phyloP scores from a whole-genome alignment of 352 stramenopile genomes.

The Phytopythium chamaehyphon region DNA sequence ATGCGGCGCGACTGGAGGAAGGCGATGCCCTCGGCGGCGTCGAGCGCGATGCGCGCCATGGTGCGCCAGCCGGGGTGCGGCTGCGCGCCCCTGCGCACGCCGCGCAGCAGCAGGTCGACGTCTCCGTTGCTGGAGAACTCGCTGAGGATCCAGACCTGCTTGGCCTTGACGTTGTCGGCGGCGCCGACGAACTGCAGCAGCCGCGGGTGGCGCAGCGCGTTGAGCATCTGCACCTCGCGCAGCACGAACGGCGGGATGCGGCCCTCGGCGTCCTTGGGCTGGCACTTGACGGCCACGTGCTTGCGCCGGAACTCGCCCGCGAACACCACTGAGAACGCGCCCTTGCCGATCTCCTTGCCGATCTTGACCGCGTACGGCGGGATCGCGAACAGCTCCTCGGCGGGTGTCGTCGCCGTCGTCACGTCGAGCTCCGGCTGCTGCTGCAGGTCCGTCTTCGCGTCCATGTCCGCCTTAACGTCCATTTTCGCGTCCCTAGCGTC shows the following conservation, averaged over 20 bases:
- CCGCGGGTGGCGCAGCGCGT: slow-evolving; percentile 60
- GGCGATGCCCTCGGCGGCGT: slow-evolving; percentile 88
- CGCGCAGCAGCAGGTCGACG: slow-evolving; percentile 60
- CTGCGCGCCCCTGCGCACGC: slow-evolving; percentile 39
- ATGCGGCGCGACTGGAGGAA: slow-evolving; percentile 92
- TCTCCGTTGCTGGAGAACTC: slow-evolving; percentile 78
- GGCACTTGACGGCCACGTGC: slow-evolving; percentile 81
- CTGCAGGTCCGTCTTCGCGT: slow-evolving; percentile 11
- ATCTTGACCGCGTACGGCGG: slow-evolving; percentile 62
- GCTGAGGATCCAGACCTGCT: slow-evolving; percentile 82
- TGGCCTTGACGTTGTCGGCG: slow-evolving; percentile 59
- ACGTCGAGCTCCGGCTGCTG: slow-evolving; percentile 21
- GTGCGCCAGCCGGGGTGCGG: slow-evolving; percentile 56
- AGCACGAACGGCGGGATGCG: slow-evolving; percentile 71
- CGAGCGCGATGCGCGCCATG: slow-evolving; percentile 64
- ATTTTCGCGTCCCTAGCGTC: too few relatives aligned
- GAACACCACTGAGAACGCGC: slow-evolving; percentile 81
- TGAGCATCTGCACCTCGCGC: slow-evolving; percentile 71
- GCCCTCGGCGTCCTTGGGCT: slow-evolving; percentile 72
- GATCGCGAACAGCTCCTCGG: slow-evolving; percentile 42
- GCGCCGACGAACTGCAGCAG: slow-evolving; percentile 76
- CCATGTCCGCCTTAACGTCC: slow-evolving; percentile 11
- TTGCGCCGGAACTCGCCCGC: slow-evolving; percentile 66
- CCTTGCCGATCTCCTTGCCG: slow-evolving; percentile 79
- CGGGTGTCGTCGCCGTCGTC: slow-evolving; percentile 14